Evolutionary conservation across 371 early-diverging fungal genomes (phyloP).

Genomic region (Coemansia sp.): DNA sequence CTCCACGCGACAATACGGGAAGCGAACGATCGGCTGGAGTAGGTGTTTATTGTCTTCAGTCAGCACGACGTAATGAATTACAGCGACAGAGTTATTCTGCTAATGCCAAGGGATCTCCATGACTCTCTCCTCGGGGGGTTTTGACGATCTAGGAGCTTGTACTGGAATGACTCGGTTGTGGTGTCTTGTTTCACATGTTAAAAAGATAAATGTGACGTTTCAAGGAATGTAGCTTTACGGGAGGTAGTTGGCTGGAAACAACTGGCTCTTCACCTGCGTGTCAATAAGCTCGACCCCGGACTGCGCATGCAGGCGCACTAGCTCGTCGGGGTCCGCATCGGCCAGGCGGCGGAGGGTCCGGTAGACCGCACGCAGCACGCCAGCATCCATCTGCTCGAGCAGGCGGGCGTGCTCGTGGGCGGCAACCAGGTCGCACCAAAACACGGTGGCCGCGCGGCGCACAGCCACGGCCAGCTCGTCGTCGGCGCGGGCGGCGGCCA

Average conservation of each 20-base stretch:
- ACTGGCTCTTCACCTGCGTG: background rate
- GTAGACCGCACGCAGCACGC: conserved; percentile 59
- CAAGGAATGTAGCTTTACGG: background rate
- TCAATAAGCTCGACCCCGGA: conserved; percentile 9
- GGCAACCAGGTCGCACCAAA: conserved; percentile 67
- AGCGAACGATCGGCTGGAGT: too few species aligned
- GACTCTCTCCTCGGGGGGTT: too few species aligned
- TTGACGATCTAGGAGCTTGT: too few species aligned
- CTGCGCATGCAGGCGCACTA: conserved; percentile 29
- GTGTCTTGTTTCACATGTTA: too few species aligned
- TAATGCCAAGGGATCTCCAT: too few species aligned
- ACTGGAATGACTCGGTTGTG: too few species aligned
- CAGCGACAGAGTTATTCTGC: too few species aligned
- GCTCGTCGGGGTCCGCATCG: conserved; percentile 58
- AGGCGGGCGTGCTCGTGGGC: conserved; percentile 60
- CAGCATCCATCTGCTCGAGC: conserved; percentile 59
- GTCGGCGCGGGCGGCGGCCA: conserved; percentile 14
- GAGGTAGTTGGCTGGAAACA: background rate
- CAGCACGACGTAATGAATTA: too few species aligned
- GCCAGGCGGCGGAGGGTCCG: conserved; percentile 63
- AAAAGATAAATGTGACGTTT: background rate
- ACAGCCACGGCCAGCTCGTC: conserved; percentile 64
- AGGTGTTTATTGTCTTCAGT: too few species aligned
- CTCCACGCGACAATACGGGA: too few species aligned
- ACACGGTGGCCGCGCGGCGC: conserved; percentile 69